phyloP scores from a whole-genome alignment of 306 rosid species.

The Acacia confusa region DNA sequence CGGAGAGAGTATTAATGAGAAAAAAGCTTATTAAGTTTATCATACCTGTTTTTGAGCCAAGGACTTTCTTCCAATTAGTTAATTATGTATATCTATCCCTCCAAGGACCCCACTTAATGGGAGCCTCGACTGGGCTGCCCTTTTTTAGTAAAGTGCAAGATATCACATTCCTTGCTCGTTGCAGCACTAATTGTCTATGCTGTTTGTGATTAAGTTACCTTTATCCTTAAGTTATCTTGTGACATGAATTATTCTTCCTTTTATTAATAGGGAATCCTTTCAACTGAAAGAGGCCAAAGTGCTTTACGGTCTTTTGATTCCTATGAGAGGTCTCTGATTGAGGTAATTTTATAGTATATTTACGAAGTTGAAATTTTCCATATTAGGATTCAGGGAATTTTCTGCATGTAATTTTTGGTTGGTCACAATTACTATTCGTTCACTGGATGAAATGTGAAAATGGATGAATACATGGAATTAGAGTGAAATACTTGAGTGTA shows the following conservation, averaged over 20 bases:
- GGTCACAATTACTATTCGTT: not conserved
- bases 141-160: conserved; percentile 1
- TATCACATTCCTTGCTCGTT: conserved; percentile 20
- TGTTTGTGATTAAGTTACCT: conserved; percentile 2
- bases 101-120: no score
- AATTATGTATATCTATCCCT: not conserved
- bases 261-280: conserved; percentile 67
- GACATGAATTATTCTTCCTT: not conserved
- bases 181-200: conserved; percentile 17
- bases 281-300: conserved; percentile 80
- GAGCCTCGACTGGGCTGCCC: no score
- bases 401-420: not conserved
- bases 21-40: conserved; percentile 4
- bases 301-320: conserved; percentile 66
- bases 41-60: not conserved
- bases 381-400: not conserved
- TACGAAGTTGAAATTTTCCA: not conserved
- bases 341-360: conserved; percentile 46
- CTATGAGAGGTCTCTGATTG: conserved; percentile 71
- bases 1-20: not conserved
- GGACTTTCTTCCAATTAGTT: not conserved
- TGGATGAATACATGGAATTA: conserved; percentile 15
- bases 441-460: not conserved
- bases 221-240: not conserved
- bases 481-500: not conserved